Percentiles rank a stretch among this genome's conserved stretches.
These are phyloP conservation scores for Fonsecaea nubica DNA, from an alignment of 2,329 filamentous ascomycete genomes.

Conservation along the genomic window DNA sequence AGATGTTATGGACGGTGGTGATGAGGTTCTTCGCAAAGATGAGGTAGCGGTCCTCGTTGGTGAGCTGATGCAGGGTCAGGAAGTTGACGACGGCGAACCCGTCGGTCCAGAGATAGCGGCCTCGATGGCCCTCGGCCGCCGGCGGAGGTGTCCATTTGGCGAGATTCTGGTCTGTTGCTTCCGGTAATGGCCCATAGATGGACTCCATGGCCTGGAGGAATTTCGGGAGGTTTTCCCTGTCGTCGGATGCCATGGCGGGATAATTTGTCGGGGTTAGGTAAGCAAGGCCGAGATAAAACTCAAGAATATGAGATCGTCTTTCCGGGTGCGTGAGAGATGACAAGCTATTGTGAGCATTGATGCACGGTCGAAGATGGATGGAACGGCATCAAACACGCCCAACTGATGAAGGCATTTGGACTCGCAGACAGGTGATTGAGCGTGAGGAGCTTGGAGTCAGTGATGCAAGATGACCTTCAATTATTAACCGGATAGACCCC, in stretches of 20 bases:
- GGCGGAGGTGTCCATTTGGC: conserved; percentile 57
- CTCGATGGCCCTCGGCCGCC: conserved; percentile 61
- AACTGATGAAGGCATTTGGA: neutral
- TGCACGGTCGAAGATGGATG: neutral
- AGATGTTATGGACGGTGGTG: conserved; percentile 58
- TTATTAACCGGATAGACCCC: neutral
- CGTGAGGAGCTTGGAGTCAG: neutral
- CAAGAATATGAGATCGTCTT: neutral
- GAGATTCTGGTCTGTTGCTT: conserved; percentile 41
- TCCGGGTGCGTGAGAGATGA: neutral
- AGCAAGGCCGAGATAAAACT: neutral
- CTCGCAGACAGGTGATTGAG: neutral
- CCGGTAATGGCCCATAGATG: conserved; percentile 49
- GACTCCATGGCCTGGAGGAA: conserved; percentile 50
- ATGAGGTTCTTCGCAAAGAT: conserved; percentile 58
- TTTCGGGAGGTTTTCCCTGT: conserved; percentile 24
- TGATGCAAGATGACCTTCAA: neutral
- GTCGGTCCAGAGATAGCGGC: conserved; percentile 67
- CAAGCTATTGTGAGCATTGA: neutral
- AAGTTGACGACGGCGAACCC: conserved; percentile 67
- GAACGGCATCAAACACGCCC: neutral
- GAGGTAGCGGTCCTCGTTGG: conserved; percentile 53
- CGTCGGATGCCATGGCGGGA: conserved; percentile 21
- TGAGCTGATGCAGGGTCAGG: conserved; percentile 59
- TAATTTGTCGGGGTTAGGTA: neutral